Percentiles rank a stretch among this genome's conserved stretches.
These are phyloP conservation scores for Podosphaera aphanis DNA, from an alignment of 2,329 filamentous ascomycete species.

Conservation along the genomic window DNA sequence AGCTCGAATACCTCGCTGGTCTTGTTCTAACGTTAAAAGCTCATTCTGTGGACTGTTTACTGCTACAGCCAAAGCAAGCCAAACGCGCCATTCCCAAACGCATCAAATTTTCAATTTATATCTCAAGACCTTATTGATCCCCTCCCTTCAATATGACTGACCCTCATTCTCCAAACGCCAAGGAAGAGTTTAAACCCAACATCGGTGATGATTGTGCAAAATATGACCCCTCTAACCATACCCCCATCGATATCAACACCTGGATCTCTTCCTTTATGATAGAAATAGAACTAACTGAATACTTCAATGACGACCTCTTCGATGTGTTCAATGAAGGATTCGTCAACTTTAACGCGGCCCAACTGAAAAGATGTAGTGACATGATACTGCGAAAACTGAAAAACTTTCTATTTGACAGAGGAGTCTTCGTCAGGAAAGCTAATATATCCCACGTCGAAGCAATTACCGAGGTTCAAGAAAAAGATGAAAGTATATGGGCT, in stretches of 20 bases:
- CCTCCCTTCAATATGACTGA: no score
- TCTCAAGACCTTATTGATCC: neutral
- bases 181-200: no score
- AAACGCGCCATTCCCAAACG: neutral
- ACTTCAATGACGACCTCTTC: no score
- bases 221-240: no score
- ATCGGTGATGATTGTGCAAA: no score
- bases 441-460: neutral
- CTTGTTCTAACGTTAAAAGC: neutral
- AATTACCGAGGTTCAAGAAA: neutral
- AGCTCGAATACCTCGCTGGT: neutral
- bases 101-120: no score
- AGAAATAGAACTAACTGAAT: no score
- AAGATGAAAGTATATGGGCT: neutral
- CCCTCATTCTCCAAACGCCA: no score
- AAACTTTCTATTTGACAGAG: conserved; percentile 1
- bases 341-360: no score
- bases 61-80: conserved; percentile 1
- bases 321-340: no score
- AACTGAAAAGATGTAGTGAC: neutral
- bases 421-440: neutral
- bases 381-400: neutral
- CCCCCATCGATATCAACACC: no score
- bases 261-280: no score
- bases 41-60: conserved; percentile 1